Evolutionary conservation across 2,329 filamentous ascomycete genomes (phyloP), one percentile per base, ranked within the genome.

Genomic region (Penicillium thymicola): DNA sequence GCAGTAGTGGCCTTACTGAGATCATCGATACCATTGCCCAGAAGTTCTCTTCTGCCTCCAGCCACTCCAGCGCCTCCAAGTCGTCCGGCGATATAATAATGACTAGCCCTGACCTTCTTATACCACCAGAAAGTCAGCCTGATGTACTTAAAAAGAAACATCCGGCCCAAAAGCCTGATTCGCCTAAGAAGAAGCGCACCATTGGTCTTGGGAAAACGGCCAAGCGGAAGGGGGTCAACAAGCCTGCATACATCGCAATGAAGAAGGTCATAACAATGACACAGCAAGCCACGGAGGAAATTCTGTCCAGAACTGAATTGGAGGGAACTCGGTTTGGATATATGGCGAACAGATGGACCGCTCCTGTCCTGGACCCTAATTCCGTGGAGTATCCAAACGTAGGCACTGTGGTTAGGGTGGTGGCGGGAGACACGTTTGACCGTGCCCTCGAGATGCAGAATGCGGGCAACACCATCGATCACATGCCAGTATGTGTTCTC

Each of bases 381-480:
- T 70, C 75, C 42, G 82, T 79, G 14, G 23, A 41, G 3, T 57
- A 57, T 82, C 83, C 0, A 66, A 63, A 38, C 63, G 68, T 55
- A 64, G 51, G 55, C 2, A 72, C 73, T 16, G 65, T 66, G 36
- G 70, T 87, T 62, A 74, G 72, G 50, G 79, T 88, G 37, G 63
- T 85, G 54, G 79, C 85, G 62, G 76, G 78, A 18, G 85, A 88
- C 63, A 81, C 80, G 0, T 78, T 85, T 62, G 82, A 86, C 62
- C 80, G 79, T 2, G 85, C 83, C 7, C 74, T 85, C 42, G 65
- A 63, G 5, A 64, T 79, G 38, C 57, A 70, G 25, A 59, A 64
- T 30, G 59, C 64, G 25, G 51, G 50, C 11, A 51, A 63, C 34
- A 62, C 61, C 46, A 52, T 58, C 59, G 48, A 55, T 25, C 9